A percentile compares a stretch with the other conserved stretches of the same genome.
Conservation (phyloP, 768 basidiomycete species). For the Tylopilus subfusipes region DNA sequence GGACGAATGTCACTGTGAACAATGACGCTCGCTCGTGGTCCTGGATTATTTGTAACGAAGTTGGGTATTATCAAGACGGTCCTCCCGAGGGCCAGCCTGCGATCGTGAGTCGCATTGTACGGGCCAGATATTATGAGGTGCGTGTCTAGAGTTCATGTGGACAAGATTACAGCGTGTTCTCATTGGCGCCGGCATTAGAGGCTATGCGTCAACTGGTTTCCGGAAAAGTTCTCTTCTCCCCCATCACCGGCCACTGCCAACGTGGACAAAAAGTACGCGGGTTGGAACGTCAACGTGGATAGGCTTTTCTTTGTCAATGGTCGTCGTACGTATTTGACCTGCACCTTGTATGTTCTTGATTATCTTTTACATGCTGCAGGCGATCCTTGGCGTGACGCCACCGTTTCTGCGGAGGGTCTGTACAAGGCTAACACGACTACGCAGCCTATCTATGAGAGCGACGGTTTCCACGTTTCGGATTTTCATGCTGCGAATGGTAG, state of each 20-base stretch:
- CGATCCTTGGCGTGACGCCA: constrained; percentile 71
- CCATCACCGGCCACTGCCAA: constrained; percentile 40
- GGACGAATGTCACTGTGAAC: constrained; percentile 53
- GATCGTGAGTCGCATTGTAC: constrained; percentile 33
- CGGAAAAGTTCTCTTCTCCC: constrained; percentile 48
- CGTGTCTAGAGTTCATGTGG: neutral
- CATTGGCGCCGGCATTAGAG: constrained; percentile 38
- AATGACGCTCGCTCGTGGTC: constrained; percentile 61
- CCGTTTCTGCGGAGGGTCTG: constrained; percentile 55
- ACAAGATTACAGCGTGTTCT: neutral
- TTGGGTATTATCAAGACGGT: constrained; percentile 49
- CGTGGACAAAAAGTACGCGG: constrained; percentile 51
- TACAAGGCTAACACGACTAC: constrained; percentile 43
- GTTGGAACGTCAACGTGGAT: constrained; percentile 58
- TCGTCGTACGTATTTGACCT: constrained; percentile 42
- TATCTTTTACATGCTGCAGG: constrained; percentile 36
- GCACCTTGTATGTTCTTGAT: neutral
- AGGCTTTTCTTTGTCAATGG: constrained; percentile 71
- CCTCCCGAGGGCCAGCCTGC: constrained; percentile 36
- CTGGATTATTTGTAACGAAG: constrained; percentile 74
- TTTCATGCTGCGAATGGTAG: constrained; percentile 38
- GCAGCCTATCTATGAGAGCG: constrained; percentile 55
- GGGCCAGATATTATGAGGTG: constrained; percentile 30
- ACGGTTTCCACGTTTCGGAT: constrained; percentile 72
- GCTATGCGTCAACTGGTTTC: constrained; percentile 70